These are phyloP conservation scores for Pulicaria dysenterica DNA, from an alignment of 129 eudicot species.

Conservation along the genomic window DNA sequence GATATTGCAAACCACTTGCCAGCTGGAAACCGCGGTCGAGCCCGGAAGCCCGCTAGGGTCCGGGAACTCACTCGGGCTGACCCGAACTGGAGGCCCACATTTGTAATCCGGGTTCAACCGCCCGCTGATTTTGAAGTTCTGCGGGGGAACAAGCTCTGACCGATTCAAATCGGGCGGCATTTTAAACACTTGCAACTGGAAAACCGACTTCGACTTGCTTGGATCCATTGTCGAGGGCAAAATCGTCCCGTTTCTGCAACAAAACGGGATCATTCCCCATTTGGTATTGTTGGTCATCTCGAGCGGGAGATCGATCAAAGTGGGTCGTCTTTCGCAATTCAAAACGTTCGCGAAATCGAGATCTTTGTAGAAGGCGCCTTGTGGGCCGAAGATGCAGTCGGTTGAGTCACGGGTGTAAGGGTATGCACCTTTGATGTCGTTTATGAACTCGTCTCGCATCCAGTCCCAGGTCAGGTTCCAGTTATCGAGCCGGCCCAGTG, in stretches of 20 bases:
- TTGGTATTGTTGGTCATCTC: slow-evolving; percentile 69
- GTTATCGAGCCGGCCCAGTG: slow-evolving; percentile 90
- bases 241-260: slow-evolving; percentile 95
- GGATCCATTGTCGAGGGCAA: slow-evolving; percentile 92
- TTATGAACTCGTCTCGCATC: slow-evolving; percentile 96
- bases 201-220: slow-evolving; percentile 69
- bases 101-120: slow-evolving; percentile 81
- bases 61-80: slow-evolving; percentile 65
- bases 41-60: slow-evolving; percentile 59
- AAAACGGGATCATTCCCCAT: slow-evolving; percentile 69
- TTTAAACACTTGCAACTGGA: slow-evolving; percentile 69
- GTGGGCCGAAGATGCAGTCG: slow-evolving; percentile 67
- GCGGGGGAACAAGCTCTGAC: slow-evolving; percentile 75
- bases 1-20: slow-evolving; percentile 97
- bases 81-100: slow-evolving; percentile 90
- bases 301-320: slow-evolving; percentile 70
- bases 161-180: slow-evolving; percentile 95
- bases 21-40: slow-evolving; percentile 71
- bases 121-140: slow-evolving; percentile 78
- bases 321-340: slow-evolving; percentile 81
- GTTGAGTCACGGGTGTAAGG: slow-evolving; percentile 70
- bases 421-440: slow-evolving; percentile 71
- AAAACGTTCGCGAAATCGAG: slow-evolving; percentile 73
- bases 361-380: slow-evolving; percentile 50
- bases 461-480: slow-evolving; percentile 93